Percentiles rank a stretch among this genome's conserved stretches.
Conservation (phyloP, 148 eudicot genomes). For the Nepenthes gracilis region DNA sequence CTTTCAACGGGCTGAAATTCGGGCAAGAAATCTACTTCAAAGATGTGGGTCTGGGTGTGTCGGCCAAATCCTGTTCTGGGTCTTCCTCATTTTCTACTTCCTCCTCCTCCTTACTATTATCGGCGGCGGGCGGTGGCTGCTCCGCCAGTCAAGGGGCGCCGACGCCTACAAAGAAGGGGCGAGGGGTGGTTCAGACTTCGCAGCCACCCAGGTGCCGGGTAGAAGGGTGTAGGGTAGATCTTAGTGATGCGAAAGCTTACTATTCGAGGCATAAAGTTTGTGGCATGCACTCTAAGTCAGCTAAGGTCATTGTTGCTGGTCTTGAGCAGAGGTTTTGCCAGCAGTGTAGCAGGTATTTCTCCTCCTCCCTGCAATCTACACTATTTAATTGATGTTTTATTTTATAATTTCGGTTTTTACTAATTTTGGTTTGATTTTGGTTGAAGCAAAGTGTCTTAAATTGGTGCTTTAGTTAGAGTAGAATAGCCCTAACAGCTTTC, state of each 20-base stretch:
- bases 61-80: conserved; percentile 22
- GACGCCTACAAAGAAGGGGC: conserved; percentile 36
- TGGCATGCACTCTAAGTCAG: conserved; percentile 66
- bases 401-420: not conserved
- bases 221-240: conserved; percentile 82
- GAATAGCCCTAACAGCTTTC: no score
- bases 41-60: conserved; percentile 37
- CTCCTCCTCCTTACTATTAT: no score
- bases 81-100: conserved; percentile 3
- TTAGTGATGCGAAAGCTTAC: conserved; percentile 77
- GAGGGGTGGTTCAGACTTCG: conserved; percentile 27
- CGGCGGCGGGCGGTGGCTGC: conserved; percentile 1
- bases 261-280: conserved; percentile 96
- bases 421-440: no score
- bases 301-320: conserved; percentile 61
- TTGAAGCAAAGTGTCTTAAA: no score
- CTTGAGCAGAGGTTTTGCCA: conserved; percentile 86
- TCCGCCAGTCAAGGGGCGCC: conserved; percentile 10
- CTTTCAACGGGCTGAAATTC: conserved; percentile 52
- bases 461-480: no score
- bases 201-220: conserved; percentile 87
- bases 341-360: conserved; percentile 85
- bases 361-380: not conserved
- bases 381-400: conserved; percentile 2
- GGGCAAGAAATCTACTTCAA: conserved; percentile 85